Percentiles rank a stretch among this genome's conserved stretches.
phyloP scores from a whole-genome alignment of 2,329 filamentous ascomycete genomes.

The Phyllosticta paracitricarpa region DNA sequence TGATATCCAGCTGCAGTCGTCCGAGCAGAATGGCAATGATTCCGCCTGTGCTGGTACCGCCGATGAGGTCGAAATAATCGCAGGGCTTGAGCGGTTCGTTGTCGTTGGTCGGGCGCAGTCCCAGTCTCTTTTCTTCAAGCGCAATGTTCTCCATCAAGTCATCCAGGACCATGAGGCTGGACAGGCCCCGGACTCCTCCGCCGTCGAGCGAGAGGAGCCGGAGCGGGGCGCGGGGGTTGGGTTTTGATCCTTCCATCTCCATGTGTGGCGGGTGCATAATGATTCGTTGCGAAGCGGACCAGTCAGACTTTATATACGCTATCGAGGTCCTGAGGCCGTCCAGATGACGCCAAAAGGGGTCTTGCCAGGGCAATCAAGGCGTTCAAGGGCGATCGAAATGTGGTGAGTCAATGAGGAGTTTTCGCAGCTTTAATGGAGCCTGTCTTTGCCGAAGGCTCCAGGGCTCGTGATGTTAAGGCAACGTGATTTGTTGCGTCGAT shows the following conservation, averaged over 20 bases:
- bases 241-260: constrained; percentile 2
- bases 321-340: background rate
- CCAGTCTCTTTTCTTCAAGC: constrained; percentile 27
- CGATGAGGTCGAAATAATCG: constrained; percentile 33
- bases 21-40: constrained; percentile 32
- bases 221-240: constrained; percentile 22
- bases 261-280: constrained; percentile 5
- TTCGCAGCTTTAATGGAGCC: background rate
- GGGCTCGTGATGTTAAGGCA: background rate
- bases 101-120: constrained; percentile 18
- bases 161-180: constrained; percentile 29
- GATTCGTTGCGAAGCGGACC: background rate
- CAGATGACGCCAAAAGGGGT: background rate
- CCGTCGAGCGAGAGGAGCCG: constrained; percentile 28
- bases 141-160: constrained; percentile 31
- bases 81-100: constrained; percentile 25
- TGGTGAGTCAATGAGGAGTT: constrained; percentile 2
- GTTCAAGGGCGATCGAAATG: background rate
- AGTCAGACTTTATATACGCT: constrained; percentile 1
- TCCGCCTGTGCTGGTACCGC: constrained; percentile 30
- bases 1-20: constrained; percentile 27
- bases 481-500: background rate
- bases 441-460: background rate
- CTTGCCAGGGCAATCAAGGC: background rate
- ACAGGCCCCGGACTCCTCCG: constrained; percentile 30